Percentiles rank a stretch among this genome's conserved stretches.
Conservation (phyloP, 345 rosid species). For the Salix arbutifolia region DNA sequence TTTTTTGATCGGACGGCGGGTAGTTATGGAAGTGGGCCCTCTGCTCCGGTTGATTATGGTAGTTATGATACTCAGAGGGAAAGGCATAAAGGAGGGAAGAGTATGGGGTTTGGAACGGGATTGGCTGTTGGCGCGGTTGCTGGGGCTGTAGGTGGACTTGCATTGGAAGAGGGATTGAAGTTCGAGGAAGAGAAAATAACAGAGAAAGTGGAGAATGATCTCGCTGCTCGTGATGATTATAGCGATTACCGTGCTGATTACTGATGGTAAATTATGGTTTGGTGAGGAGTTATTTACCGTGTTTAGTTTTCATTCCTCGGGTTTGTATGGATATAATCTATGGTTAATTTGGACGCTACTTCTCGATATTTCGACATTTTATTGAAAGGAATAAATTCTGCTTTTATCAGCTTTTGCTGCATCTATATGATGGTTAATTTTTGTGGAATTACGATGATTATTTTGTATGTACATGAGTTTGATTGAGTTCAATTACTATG, state of each 20-base stretch:
- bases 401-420: not conserved
- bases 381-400: slow-evolving; percentile 1
- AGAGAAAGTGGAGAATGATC: slow-evolving; percentile 21
- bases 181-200: slow-evolving; percentile 34
- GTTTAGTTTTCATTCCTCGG: not conserved
- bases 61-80: slow-evolving; percentile 34
- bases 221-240: slow-evolving; percentile 20
- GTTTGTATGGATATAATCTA: not conserved
- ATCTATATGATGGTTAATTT: not conserved
- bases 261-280: slow-evolving; percentile 2
- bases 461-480: not conserved
- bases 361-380: not conserved
- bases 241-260: slow-evolving; percentile 20
- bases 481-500: not conserved
- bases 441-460: not conserved
- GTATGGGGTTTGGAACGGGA: slow-evolving; percentile 28
- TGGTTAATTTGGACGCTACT: not conserved
- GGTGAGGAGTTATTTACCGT: not conserved
- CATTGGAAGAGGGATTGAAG: slow-evolving; percentile 34
- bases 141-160: slow-evolving; percentile 33
- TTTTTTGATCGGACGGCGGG: slow-evolving; percentile 17
- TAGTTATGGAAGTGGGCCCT: slow-evolving; percentile 28
- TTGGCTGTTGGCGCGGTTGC: slow-evolving; percentile 36
- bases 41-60: slow-evolving; percentile 50
- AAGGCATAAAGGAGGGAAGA: slow-evolving; percentile 25